Base-by-base conservation (phyloP, 2,329 filamentous ascomycete species). In the Colletotrichum horii region DNA sequence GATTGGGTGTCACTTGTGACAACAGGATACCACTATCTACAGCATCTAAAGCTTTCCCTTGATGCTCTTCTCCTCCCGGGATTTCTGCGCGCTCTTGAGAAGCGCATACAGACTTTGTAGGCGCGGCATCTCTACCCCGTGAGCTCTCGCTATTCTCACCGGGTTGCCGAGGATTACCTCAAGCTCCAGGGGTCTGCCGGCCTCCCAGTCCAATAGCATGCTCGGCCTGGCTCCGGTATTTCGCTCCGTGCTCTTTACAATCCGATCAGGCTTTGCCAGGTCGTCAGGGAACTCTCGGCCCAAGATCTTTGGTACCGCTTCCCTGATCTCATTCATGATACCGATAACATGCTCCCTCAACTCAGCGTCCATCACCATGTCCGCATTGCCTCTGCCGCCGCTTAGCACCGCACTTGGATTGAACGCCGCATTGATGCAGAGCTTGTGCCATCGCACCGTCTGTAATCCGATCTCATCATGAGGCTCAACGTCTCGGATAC, bases 391-490 rank as follows among this genome's bases (percentile, higher is more conserved):
- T 3, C 88, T 85, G 2, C 93, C 92, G 15, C 92, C 91, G 1
- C 90, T 91, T 1, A 95, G 87, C 9, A 95, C 93, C 3, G 93
- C 91, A 1, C 91, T 93, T 0, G 93, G 93, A 84, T 95, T 95
- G 89, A 95, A 94, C 67, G 92, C 91, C 0, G 93, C 92, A 82
- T 95, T 95, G 86, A 95, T 94, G 79, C 92, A 93, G 77, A 95
- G 90, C 83, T 95, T 95, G 83, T 95, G 93, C 93, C 93, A 95
- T 28, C 93, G 88, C 22, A 95, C 90, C 56, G 91, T 89, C 83
- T 95, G 94, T 61, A 95, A 86, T 75, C 91, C 93, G 36, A 91
- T 85, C 82, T 94, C 92, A 62, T 90, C 88, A 79, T 93, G 91
- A 9, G 89, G 85, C 76, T 92, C 90, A 7, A 92, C 92, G 82